A percentile compares a stretch with the other conserved stretches of the same genome.
phyloP scores from a whole-genome alignment of 768 basidiomycete species.

The Mycena leptocephala region DNA sequence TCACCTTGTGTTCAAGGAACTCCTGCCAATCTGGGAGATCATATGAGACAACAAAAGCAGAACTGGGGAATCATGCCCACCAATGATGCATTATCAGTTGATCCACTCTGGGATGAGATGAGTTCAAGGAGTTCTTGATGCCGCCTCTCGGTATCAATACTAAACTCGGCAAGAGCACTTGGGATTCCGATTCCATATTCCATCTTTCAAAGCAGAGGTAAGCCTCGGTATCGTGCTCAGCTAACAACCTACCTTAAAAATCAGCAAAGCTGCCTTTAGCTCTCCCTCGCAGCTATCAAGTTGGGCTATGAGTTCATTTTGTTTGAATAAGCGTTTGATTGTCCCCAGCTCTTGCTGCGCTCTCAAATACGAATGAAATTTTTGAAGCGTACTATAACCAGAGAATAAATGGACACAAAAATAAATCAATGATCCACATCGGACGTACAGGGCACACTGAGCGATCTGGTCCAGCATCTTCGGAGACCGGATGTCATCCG shows the following conservation, averaged over 20 bases:
- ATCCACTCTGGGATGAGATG: constrained; percentile 1
- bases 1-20: not conserved
- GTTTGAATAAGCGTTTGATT: constrained; percentile 1
- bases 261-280: not conserved
- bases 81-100: not conserved
- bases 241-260: not conserved
- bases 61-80: not conserved
- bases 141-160: not conserved
- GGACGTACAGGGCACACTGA: not conserved
- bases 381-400: not conserved
- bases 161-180: not conserved
- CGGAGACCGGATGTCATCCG: not conserved
- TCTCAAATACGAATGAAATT: not conserved
- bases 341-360: not conserved
- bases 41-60: not conserved
- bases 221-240: not conserved
- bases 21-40: not conserved
- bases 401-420: not conserved
- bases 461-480: not conserved
- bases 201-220: not conserved
- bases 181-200: not conserved
- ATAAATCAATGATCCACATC: not conserved
- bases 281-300: not conserved
- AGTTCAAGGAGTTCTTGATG: constrained; percentile 27
- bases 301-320: not conserved